Percentiles rank a stretch among this genome's conserved stretches.
Evolutionary conservation across 1,284 basidiomycete genomes (phyloP).

Genomic region (Rhodotorula glutinis): DNA sequence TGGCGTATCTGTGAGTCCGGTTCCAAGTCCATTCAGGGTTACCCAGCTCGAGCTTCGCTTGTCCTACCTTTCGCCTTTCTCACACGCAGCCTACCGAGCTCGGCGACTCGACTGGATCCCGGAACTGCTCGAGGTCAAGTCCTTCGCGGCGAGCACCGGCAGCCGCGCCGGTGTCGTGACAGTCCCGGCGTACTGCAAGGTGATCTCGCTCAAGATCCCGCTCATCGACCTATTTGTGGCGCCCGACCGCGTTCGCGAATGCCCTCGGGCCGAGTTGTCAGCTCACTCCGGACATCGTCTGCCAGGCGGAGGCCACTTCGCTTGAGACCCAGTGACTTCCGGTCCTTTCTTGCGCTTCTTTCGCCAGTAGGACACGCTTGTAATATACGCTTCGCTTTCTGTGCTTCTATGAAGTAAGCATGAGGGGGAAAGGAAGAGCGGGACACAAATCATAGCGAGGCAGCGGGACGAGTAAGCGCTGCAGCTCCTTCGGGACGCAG

Average conservation of each 20-base stretch:
- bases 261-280: background rate
- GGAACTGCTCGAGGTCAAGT: background rate
- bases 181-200: background rate
- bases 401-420: too few species aligned
- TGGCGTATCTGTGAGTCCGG: background rate
- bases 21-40: background rate
- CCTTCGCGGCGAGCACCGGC: background rate
- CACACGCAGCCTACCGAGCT: background rate
- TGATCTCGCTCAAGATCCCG: background rate
- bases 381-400: too few species aligned
- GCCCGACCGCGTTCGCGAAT: background rate
- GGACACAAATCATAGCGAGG: too few species aligned
- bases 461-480: too few species aligned
- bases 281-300: too few species aligned
- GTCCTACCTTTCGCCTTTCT: too few species aligned
- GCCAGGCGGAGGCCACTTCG: too few species aligned
- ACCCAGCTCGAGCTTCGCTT: background rate
- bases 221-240: background rate
- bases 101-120: background rate
- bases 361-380: too few species aligned
- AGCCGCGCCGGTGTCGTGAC: background rate
- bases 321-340: too few species aligned
- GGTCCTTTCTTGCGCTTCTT: too few species aligned
- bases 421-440: too few species aligned
- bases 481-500: too few species aligned